Percentiles rank a stretch among this genome's conserved stretches.
Evolutionary conservation across 768 basidiomycete genomes (phyloP).

Genomic region (Gloeopeniophorella convolvens): DNA sequence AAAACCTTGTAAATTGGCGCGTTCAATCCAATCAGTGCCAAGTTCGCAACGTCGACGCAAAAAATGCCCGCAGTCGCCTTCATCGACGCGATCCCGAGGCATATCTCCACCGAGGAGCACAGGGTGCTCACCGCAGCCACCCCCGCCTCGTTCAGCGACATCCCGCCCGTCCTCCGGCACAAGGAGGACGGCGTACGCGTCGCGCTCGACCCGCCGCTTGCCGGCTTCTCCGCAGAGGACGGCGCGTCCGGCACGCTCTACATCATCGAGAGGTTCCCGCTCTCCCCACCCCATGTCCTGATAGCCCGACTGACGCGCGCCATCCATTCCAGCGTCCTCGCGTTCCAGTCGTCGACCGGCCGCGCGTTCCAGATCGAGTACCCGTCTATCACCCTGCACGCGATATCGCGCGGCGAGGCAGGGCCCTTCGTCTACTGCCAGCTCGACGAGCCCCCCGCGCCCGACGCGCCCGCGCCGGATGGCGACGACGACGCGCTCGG

Average conservation of each 20-base stretch:
- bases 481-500: slow-evolving; percentile 39
- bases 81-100: slow-evolving; percentile 38
- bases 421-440: slow-evolving; percentile 88
- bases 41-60: too few species aligned
- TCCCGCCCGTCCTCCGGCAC: slow-evolving; percentile 77
- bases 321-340: slow-evolving; percentile 48
- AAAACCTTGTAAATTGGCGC: too few species aligned
- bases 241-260: slow-evolving; percentile 62
- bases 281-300: neutral
- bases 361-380: slow-evolving; percentile 82
- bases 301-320: slow-evolving; percentile 2
- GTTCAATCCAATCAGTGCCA: too few species aligned
- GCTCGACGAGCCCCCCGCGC: slow-evolving; percentile 60
- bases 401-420: slow-evolving; percentile 66
- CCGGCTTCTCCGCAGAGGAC: slow-evolving; percentile 50
- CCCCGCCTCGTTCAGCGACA: slow-evolving; percentile 75
- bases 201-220: slow-evolving; percentile 60
- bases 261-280: slow-evolving; percentile 72
- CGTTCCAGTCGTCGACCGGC: slow-evolving; percentile 65
- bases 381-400: slow-evolving; percentile 88
- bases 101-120: slow-evolving; percentile 62
- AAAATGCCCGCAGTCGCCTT: slow-evolving; percentile 28
- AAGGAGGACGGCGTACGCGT: slow-evolving; percentile 66
- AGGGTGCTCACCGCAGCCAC: slow-evolving; percentile 64
- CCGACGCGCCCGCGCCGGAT: slow-evolving; percentile 25